These are phyloP conservation scores for Pichia sp. DNA, from an alignment of 1,139 yeast species.

Conservation along the genomic window DNA sequence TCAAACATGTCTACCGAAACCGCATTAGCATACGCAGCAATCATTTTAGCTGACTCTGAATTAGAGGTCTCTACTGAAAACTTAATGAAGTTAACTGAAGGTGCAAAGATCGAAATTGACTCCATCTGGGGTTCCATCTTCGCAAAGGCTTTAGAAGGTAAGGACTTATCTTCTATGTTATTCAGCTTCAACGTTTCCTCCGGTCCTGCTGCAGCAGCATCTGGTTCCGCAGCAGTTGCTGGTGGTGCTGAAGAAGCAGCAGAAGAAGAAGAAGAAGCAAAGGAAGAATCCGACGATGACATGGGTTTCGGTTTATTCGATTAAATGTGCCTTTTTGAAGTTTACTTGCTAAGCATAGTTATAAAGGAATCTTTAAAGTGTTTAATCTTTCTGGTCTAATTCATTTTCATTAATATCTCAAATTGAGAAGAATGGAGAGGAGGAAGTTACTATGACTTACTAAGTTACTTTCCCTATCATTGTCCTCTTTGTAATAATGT, in stretches of 20 bases:
- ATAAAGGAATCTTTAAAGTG: too few species aligned
- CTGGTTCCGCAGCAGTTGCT: constrained; percentile 49
- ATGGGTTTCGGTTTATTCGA: constrained; percentile 87
- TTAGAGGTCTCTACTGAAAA: constrained; percentile 73
- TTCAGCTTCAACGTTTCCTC: constrained; percentile 74
- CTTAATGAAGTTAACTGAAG: constrained; percentile 60
- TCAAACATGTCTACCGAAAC: constrained; percentile 54
- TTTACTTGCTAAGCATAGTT: too few species aligned
- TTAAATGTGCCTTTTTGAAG: constrained; percentile 32
- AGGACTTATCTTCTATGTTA: constrained; percentile 69
- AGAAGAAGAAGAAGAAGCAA: constrained; percentile 52
- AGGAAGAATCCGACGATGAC: constrained; percentile 50
- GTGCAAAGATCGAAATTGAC: constrained; percentile 67
- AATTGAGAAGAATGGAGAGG: too few species aligned
- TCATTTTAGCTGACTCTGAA: constrained; percentile 81
- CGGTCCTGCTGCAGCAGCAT: constrained; percentile 55
- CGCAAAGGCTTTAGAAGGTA: constrained; percentile 75
- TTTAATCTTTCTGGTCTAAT: too few species aligned
- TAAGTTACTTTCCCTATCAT: too few species aligned
- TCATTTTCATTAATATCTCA: too few species aligned
- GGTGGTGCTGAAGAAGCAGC: constrained; percentile 52
- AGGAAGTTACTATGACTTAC: too few species aligned
- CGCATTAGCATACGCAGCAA: constrained; percentile 82
- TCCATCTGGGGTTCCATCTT: constrained; percentile 74
- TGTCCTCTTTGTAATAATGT: too few species aligned